A percentile compares a stretch with the other conserved stretches of the same genome.
These are phyloP conservation scores for Biscogniauxia mediterranea DNA, from an alignment of 2,329 filamentous ascomycete species.

Conservation along the genomic window DNA sequence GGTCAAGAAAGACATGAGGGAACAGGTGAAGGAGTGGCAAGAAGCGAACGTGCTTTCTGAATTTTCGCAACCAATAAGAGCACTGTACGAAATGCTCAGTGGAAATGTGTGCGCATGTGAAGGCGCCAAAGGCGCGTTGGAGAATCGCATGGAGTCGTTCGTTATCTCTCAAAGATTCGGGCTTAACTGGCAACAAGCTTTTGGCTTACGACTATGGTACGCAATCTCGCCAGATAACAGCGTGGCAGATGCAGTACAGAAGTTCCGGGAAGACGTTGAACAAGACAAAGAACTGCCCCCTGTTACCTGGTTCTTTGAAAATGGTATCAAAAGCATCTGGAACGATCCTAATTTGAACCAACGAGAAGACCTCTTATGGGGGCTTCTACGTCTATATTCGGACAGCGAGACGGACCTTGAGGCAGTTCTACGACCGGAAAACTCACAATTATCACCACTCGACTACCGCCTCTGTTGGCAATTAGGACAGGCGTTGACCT, in stretches of 20 bases:
- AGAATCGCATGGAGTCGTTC: conserved; percentile 80
- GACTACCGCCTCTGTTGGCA: conserved; percentile 82
- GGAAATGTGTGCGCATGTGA: conserved; percentile 84
- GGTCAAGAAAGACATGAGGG: conserved; percentile 70
- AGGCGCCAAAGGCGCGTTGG: conserved; percentile 70
- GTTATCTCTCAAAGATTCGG: conserved; percentile 79
- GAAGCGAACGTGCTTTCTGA: conserved; percentile 82
- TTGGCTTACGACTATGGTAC: conserved; percentile 91
- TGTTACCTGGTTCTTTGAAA: conserved; percentile 66
- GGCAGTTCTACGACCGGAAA: conserved; percentile 71
- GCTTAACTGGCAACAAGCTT: conserved; percentile 90
- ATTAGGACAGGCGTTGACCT: conserved; percentile 65
- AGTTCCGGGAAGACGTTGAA: conserved; percentile 71
- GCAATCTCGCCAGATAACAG: conserved; percentile 66
- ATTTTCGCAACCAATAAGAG: conserved; percentile 78
- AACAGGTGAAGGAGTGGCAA: conserved; percentile 83
- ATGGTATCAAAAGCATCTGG: conserved; percentile 58
- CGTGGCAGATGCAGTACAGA: conserved; percentile 68
- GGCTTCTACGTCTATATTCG: conserved; percentile 78
- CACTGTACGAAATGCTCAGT: conserved; percentile 84
- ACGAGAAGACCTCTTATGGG: conserved; percentile 81
- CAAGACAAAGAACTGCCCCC: conserved; percentile 71
- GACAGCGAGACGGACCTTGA: conserved; percentile 59
- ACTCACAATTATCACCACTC: conserved; percentile 71
- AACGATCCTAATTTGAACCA: conserved; percentile 55